These are phyloP conservation scores for Talaromyces sp. DNA, from an alignment of 2,329 filamentous ascomycete genomes.

Conservation along the genomic window DNA sequence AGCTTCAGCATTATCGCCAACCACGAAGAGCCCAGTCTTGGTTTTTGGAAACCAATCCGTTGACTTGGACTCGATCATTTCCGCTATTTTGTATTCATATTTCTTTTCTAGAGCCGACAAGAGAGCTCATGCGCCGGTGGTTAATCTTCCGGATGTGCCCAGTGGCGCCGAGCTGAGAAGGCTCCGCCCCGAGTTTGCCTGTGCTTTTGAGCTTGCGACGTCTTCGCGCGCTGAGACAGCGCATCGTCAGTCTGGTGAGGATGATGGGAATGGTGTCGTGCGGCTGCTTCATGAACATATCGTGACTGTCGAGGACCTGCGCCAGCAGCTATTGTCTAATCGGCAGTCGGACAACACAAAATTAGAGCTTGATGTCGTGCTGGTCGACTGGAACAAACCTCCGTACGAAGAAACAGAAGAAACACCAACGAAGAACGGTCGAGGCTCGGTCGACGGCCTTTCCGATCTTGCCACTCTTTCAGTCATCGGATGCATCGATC, in stretches of 20 bases:
- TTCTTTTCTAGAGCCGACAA: constrained; percentile 39
- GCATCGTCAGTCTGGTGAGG: not conserved
- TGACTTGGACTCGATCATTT: constrained; percentile 61
- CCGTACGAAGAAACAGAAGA: constrained; percentile 31
- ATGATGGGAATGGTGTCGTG: constrained; percentile 18
- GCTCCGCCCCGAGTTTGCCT: constrained; percentile 55
- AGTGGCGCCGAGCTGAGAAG: constrained; percentile 45
- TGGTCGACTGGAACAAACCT: constrained; percentile 45
- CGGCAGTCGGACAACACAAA: constrained; percentile 16
- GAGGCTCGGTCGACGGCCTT: constrained; percentile 45
- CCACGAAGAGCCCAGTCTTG: constrained; percentile 25
- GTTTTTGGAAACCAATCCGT: constrained; percentile 42
- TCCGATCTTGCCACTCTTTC: constrained; percentile 34
- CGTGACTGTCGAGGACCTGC: constrained; percentile 37
- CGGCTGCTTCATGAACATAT: constrained; percentile 28
- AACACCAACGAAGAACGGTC: constrained; percentile 14
- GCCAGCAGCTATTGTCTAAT: constrained; percentile 11
- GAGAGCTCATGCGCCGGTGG: constrained; percentile 51
- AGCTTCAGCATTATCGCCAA: not conserved
- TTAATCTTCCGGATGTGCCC: constrained; percentile 49
- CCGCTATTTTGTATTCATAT: constrained; percentile 58
- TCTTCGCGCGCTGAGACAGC: constrained; percentile 9
- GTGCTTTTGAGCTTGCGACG: constrained; percentile 49
- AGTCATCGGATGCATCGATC: constrained; percentile 55
- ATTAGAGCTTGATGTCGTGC: constrained; percentile 8